A percentile compares a stretch with the other conserved stretches of the same genome.
Evolutionary conservation across 129 eudicot species (phyloP).

Genomic region (Glebionis coronaria): DNA sequence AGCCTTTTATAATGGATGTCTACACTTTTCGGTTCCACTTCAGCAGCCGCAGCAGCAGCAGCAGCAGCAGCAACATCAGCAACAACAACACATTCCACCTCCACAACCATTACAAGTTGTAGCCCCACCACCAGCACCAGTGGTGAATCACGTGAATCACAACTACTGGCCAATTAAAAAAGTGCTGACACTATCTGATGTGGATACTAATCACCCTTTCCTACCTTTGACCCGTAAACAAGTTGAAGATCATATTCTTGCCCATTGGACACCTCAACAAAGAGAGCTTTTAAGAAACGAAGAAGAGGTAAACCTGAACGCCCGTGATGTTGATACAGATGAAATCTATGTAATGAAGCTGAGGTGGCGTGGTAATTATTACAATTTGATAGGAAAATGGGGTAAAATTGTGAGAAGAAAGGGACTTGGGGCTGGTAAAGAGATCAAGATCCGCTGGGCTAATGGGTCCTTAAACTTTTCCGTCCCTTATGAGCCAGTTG

Average conservation of each 20-base stretch:
- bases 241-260: slow-evolving; percentile 84
- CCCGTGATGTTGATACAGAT: slow-evolving; percentile 25
- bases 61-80: neutral
- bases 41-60: slow-evolving; percentile 45
- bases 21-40: slow-evolving; percentile 70
- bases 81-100: neutral
- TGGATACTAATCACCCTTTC: slow-evolving; percentile 72
- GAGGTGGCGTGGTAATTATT: slow-evolving; percentile 84
- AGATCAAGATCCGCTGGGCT: slow-evolving; percentile 73
- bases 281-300: slow-evolving; percentile 60
- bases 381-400: slow-evolving; percentile 79
- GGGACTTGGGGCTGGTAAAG: slow-evolving; percentile 33
- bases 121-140: neutral
- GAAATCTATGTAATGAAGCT: slow-evolving; percentile 30
- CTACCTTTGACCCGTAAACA: slow-evolving; percentile 70
- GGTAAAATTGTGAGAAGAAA: slow-evolving; percentile 68
- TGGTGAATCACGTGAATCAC: slow-evolving; percentile 22
- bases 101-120: neutral
- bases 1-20: slow-evolving; percentile 58
- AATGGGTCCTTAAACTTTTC: slow-evolving; percentile 71
- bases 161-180: slow-evolving; percentile 80
- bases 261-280: slow-evolving; percentile 61
- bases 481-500: slow-evolving; percentile 54
- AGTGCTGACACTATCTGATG: slow-evolving; percentile 70
- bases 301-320: slow-evolving; percentile 65